Conservation (phyloP, 2,329 filamentous ascomycete species). For the Colletotrichum viniferum region DNA sequence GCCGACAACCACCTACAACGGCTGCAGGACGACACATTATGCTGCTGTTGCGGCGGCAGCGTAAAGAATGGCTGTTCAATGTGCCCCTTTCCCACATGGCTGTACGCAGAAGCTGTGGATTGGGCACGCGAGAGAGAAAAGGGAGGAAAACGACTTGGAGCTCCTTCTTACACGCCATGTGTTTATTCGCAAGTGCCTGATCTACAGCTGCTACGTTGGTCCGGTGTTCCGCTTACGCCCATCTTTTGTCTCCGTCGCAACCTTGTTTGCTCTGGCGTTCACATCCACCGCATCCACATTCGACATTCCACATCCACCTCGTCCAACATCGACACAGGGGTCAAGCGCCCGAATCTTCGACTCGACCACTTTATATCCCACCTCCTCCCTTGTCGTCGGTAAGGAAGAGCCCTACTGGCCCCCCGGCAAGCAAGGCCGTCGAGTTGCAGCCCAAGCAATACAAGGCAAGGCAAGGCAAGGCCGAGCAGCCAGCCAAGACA, state of each 20-base stretch:
- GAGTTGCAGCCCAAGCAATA: not conserved
- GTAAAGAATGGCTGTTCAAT: not conserved
- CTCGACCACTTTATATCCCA: not conserved
- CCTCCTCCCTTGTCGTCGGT: not conserved
- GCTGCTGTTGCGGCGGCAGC: not conserved
- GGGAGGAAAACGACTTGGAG: not conserved
- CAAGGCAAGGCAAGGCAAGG: not conserved
- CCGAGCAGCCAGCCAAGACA: not conserved
- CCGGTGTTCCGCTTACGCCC: not conserved
- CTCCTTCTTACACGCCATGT: not conserved
- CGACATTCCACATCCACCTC: not conserved
- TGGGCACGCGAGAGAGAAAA: not conserved
- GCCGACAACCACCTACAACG: not conserved
- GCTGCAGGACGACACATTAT: not conserved
- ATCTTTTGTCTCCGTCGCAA: slow-evolving; percentile 6
- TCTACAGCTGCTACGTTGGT: not conserved
- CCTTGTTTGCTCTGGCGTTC: not conserved
- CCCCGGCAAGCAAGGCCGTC: not conserved
- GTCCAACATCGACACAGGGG: slow-evolving; percentile 6
- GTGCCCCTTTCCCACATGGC: not conserved
- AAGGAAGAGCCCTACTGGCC: not conserved
- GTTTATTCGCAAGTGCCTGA: not conserved
- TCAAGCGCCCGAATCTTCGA: not conserved
- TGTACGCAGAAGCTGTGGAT: not conserved
- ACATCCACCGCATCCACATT: not conserved